phyloP scores from a whole-genome alignment of 2,329 filamentous ascomycete species.

The Cytospora leucostoma region DNA sequence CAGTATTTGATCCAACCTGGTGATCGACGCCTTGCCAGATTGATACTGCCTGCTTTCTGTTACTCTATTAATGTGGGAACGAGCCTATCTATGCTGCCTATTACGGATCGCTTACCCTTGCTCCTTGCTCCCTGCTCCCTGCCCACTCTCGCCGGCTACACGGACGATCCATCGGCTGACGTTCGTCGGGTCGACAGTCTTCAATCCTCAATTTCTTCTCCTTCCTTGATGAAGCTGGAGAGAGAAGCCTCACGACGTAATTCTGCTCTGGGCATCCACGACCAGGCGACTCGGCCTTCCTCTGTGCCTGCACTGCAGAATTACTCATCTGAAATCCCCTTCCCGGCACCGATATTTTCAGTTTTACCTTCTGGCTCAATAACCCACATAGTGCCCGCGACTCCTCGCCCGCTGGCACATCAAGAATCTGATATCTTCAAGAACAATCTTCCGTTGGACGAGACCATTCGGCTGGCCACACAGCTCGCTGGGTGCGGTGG shows the following conservation, averaged over 20 bases:
- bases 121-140: conserved; percentile 10
- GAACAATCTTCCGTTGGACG: conserved; percentile 21
- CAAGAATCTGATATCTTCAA: not conserved
- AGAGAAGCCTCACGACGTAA: conserved; percentile 15
- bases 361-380: not conserved
- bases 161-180: conserved; percentile 26
- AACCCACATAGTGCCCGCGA: conserved; percentile 4
- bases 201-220: conserved; percentile 20
- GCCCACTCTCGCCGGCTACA: conserved; percentile 22
- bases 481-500: conserved; percentile 28
- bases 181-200: conserved; percentile 26
- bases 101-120: conserved; percentile 7
- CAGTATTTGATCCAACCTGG: conserved; percentile 12
- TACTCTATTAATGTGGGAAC: conserved; percentile 1
- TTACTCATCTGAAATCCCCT: not conserved
- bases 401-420: conserved; percentile 15
- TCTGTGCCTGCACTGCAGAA: conserved; percentile 5
- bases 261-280: conserved; percentile 10
- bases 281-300: conserved; percentile 10
- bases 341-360: conserved; percentile 5
- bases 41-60: conserved; percentile 6
- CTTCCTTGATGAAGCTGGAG: conserved; percentile 27
- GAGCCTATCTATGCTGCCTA: conserved; percentile 2
- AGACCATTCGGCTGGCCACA: conserved; percentile 26
- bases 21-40: conserved; percentile 11